Conservation (phyloP, 495 filamentous ascomycete genomes). For the Cetradonia linearis region DNA sequence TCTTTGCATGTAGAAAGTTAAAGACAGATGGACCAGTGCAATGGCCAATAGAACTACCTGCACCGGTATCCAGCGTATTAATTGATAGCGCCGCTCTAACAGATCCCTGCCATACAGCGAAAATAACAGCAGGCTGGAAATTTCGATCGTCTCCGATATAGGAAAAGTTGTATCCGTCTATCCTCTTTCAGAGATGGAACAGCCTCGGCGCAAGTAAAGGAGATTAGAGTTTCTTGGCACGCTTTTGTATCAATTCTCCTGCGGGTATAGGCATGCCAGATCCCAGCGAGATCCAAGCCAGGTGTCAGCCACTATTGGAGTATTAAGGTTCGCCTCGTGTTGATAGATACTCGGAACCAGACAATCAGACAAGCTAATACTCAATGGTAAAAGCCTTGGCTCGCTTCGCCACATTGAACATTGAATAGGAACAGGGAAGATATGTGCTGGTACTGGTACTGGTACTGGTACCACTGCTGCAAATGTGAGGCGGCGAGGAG, state of each 20-base stretch:
- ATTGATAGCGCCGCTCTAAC: too few species aligned
- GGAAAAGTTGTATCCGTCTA: too few species aligned
- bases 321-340: constrained; percentile 8
- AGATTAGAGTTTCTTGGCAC: too few species aligned
- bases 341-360: constrained; percentile 8
- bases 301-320: background rate
- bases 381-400: too few species aligned
- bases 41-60: background rate
- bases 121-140: too few species aligned
- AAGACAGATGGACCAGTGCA: background rate
- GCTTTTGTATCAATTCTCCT: too few species aligned
- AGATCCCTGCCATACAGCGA: too few species aligned
- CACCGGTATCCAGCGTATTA: too few species aligned
- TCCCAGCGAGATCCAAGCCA: background rate
- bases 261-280: background rate
- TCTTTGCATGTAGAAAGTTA: constrained; percentile 10
- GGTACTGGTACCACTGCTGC: background rate
- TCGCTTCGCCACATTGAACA: too few species aligned
- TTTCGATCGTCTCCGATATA: too few species aligned
- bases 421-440: background rate
- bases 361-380: constrained; percentile 1
- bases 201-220: too few species aligned
- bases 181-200: too few species aligned
- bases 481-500: background rate
- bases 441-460: background rate